A percentile compares a stretch with the other conserved stretches of the same genome.
phyloP scores from a whole-genome alignment of 495 filamentous ascomycete genomes.

The Lophiotrema nucula region DNA sequence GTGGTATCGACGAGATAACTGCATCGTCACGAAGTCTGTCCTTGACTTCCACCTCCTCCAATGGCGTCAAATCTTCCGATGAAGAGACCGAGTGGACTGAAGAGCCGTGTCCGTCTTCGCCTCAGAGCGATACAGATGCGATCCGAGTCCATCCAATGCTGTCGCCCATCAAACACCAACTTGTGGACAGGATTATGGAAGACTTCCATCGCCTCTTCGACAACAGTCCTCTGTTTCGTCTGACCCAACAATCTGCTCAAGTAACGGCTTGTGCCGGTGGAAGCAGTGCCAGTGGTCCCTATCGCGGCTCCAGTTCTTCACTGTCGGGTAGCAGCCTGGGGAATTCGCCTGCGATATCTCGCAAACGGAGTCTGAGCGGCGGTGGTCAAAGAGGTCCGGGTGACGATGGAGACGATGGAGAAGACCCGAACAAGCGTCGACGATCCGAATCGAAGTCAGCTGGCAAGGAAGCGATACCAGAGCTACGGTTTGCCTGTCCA shows the following conservation, averaged over 20 bases:
- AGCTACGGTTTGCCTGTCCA: constrained; percentile 22
- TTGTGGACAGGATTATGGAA: constrained; percentile 16
- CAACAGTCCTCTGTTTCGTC: background rate
- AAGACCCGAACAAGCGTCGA: constrained; percentile 19
- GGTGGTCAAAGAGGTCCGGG: constrained; percentile 4
- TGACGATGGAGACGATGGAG: constrained; percentile 10
- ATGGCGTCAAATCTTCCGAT: constrained; percentile 14
- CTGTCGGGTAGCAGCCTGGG: constrained; percentile 1
- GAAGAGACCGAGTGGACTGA: constrained; percentile 29
- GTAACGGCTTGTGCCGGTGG: constrained; percentile 1
- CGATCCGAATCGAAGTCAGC: constrained; percentile 8
- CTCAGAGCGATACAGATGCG: constrained; percentile 10
- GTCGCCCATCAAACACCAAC: constrained; percentile 16
- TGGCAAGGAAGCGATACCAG: background rate
- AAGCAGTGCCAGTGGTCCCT: background rate
- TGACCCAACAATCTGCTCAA: background rate
- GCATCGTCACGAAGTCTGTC: constrained; percentile 20
- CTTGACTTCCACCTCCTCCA: constrained; percentile 17
- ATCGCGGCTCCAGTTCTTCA: background rate
- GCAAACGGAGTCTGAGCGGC: constrained; percentile 24
- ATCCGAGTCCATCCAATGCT: constrained; percentile 4
- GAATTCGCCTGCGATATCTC: constrained; percentile 8
- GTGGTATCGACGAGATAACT: constrained; percentile 12
- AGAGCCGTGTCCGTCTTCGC: constrained; percentile 2
- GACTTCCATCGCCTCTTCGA: constrained; percentile 24